These are phyloP conservation scores for Populus hybrid DNA, from an alignment of 441 rosid genomes.

Conservation along the genomic window DNA sequence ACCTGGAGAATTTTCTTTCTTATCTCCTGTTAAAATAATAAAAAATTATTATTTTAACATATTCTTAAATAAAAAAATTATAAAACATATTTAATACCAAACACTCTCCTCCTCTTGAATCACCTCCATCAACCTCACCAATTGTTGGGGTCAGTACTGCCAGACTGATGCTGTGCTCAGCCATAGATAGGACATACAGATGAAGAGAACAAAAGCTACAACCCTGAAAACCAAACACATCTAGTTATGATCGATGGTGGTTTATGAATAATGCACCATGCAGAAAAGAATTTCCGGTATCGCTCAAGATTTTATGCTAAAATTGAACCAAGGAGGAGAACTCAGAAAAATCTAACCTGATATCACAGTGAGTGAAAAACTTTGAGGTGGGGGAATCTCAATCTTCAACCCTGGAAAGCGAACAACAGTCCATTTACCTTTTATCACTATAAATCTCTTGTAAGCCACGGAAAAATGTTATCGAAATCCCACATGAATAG, in stretches of 20 bases:
- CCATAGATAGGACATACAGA: slow-evolving; percentile 38
- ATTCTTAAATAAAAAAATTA: no score
- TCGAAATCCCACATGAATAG: no score
- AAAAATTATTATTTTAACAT: no score
- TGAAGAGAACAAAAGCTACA: slow-evolving; percentile 13
- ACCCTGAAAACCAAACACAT: slow-evolving; percentile 18
- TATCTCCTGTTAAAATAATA: not conserved
- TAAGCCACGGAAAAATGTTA: not conserved
- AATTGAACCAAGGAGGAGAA: not conserved
- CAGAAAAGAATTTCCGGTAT: not conserved
- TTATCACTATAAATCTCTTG: not conserved
- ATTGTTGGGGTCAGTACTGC: slow-evolving; percentile 30
- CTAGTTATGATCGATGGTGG: not conserved
- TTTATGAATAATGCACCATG: not conserved
- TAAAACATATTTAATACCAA: no score
- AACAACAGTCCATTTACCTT: not conserved
- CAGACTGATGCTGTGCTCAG: slow-evolving; percentile 36
- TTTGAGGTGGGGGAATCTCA: not conserved
- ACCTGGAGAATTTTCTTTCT: slow-evolving; percentile 48
- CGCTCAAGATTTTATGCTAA: not conserved
- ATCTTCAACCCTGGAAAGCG: slow-evolving; percentile 13
- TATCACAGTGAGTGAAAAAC: not conserved
- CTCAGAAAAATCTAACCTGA: slow-evolving; percentile 7
- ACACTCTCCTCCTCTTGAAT: slow-evolving; percentile 31
- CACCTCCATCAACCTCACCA: slow-evolving; percentile 27